phyloP scores from a whole-genome alignment of 2,329 filamentous ascomycete species.

The Scleromitrula shiraiana region DNA sequence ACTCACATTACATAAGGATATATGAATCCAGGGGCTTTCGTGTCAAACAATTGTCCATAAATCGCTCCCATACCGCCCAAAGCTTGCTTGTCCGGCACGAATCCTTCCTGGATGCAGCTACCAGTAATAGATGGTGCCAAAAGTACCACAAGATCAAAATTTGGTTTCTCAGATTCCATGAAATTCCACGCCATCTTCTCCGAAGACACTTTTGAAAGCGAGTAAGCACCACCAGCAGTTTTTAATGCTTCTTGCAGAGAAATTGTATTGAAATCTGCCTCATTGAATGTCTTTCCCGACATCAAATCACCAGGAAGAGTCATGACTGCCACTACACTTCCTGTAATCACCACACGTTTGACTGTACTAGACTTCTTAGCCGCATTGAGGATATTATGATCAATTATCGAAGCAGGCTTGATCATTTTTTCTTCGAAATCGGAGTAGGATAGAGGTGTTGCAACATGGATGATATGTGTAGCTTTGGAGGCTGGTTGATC shows the following conservation, averaged over 20 bases:
- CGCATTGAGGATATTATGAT: background rate
- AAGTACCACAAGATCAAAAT: background rate
- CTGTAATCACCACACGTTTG: background rate
- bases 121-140: background rate
- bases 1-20: background rate
- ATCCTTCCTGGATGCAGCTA: background rate
- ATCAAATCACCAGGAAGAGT: background rate
- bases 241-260: background rate
- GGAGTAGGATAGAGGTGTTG: background rate
- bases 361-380: background rate
- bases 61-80: background rate
- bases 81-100: background rate
- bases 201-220: background rate
- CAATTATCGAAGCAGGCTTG: background rate
- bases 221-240: background rate
- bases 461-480: background rate
- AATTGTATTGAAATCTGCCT: background rate
- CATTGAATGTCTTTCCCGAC: background rate
- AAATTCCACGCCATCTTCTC: background rate
- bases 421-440: background rate
- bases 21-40: background rate
- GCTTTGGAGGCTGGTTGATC: conserved; percentile 4
- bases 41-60: background rate
- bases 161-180: background rate
- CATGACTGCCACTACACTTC: background rate